Evolutionary conservation across 2,329 filamentous ascomycete genomes (phyloP).

Genomic region (Lecanicillium sp.): DNA sequence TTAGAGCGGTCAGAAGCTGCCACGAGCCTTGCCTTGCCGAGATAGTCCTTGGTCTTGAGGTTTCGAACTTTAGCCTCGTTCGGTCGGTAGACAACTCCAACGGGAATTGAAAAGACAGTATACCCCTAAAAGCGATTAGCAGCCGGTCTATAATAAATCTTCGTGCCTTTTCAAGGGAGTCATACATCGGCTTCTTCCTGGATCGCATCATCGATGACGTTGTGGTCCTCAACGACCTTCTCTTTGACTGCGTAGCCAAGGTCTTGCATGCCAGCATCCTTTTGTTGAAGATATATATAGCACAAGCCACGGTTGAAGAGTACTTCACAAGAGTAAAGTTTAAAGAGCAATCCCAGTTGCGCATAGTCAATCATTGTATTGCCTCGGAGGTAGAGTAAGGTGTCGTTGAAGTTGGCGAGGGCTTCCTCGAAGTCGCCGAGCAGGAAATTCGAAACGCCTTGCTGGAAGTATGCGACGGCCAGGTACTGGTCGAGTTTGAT

Average conservation of each 20-base stretch:
- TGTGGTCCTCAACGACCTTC: slow-evolving; percentile 92
- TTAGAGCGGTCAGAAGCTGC: slow-evolving; percentile 77
- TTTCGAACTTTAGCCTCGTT: slow-evolving; percentile 99
- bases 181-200: slow-evolving; percentile 81
- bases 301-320: slow-evolving; percentile 95
- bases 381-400: slow-evolving; percentile 83
- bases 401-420: slow-evolving; percentile 97
- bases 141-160: too few species aligned
- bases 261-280: slow-evolving; percentile 85
- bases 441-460: slow-evolving; percentile 96
- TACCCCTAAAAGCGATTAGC: slow-evolving; percentile 82
- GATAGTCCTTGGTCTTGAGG: slow-evolving; percentile 93
- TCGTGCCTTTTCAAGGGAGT: background rate
- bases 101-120: slow-evolving; percentile 96
- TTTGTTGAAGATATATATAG: slow-evolving; percentile 94
- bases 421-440: slow-evolving; percentile 97
- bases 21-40: slow-evolving; percentile 90
- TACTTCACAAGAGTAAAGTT: slow-evolving; percentile 94
- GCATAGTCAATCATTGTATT: slow-evolving; percentile 98
- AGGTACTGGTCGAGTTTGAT: slow-evolving; percentile 90
- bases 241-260: slow-evolving; percentile 86
- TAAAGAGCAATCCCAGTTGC: slow-evolving; percentile 90
- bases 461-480: slow-evolving; percentile 95
- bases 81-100: slow-evolving; percentile 88
- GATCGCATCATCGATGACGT: slow-evolving; percentile 97